These are phyloP conservation scores for Hypoxylon sp. DNA, from an alignment of 2,329 filamentous ascomycete species.

Conservation along the genomic window DNA sequence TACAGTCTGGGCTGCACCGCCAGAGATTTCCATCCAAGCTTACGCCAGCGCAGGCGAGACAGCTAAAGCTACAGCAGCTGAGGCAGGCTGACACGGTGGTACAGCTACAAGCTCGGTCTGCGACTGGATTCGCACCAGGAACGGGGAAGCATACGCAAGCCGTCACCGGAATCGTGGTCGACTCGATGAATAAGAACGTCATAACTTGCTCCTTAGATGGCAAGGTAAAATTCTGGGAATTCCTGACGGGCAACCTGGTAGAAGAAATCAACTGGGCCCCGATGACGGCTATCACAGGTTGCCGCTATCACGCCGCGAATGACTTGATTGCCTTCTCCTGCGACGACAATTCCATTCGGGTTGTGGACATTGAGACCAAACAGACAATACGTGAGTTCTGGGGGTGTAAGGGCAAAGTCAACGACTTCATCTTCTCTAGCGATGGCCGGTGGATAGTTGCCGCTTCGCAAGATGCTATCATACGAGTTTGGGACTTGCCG, in stretches of 20 bases:
- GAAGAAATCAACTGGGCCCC: slow-evolving; percentile 85
- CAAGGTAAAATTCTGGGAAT: slow-evolving; percentile 97
- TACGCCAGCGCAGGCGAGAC: slow-evolving; percentile 79
- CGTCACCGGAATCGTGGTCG: slow-evolving; percentile 86
- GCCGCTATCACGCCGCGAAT: slow-evolving; percentile 82
- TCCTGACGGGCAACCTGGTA: slow-evolving; percentile 79
- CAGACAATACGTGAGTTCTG: slow-evolving; percentile 93
- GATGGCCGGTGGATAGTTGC: slow-evolving; percentile 95
- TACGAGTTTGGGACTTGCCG: slow-evolving; percentile 93
- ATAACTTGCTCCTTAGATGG: slow-evolving; percentile 91
- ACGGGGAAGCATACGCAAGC: slow-evolving; percentile 80
- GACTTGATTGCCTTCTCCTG: slow-evolving; percentile 90
- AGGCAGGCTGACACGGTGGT: slow-evolving; percentile 65
- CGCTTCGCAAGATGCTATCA: slow-evolving; percentile 78
- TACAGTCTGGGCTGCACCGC: slow-evolving; percentile 90
- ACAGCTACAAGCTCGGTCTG: slow-evolving; percentile 58
- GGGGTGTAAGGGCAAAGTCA: slow-evolving; percentile 76
- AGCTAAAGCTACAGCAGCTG: slow-evolving; percentile 72
- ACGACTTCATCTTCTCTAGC: slow-evolving; percentile 87
- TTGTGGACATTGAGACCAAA: slow-evolving; percentile 90
- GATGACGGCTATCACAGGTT: slow-evolving; percentile 76
- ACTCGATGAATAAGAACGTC: slow-evolving; percentile 85
- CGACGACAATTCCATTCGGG: slow-evolving; percentile 84
- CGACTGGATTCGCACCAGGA: slow-evolving; percentile 55
- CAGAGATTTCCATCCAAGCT: slow-evolving; percentile 85